These are phyloP conservation scores for Aspergillus nidulans DNA, from an alignment of 495 filamentous ascomycete species.

Conservation along the genomic window DNA sequence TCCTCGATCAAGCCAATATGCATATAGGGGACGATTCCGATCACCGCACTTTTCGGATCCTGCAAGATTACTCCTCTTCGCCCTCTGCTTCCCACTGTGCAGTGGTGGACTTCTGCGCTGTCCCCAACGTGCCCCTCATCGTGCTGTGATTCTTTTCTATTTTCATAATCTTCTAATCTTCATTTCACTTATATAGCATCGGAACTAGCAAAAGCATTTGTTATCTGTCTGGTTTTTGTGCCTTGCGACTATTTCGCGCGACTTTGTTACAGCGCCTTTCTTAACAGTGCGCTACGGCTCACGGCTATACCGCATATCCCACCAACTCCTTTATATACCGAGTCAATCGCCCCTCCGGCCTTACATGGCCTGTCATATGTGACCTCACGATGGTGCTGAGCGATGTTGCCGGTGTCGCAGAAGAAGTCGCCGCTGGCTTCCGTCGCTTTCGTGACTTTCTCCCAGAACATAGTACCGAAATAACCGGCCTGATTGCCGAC, in stretches of 20 bases:
- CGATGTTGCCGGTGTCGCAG: constrained; percentile 44
- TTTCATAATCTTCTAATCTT: not conserved
- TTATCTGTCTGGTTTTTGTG: not conserved
- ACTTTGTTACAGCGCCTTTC: not conserved
- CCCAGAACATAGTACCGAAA: constrained; percentile 49
- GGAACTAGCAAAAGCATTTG: not conserved
- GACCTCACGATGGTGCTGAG: constrained; percentile 41
- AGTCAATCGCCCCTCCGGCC: not conserved
- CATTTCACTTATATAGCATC: constrained; percentile 1
- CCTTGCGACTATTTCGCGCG: not conserved
- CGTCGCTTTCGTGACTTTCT: constrained; percentile 47
- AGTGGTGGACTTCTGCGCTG: constrained; percentile 17
- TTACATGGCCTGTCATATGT: constrained; percentile 17
- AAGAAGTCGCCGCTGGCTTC: constrained; percentile 52
- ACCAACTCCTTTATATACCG: not conserved
- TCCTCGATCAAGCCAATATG: constrained; percentile 14
- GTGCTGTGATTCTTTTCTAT: not conserved
- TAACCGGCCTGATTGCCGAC: constrained; percentile 50
- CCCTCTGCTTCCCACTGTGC: constrained; percentile 10
- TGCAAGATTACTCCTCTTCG: constrained; percentile 1
- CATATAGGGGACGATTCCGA: constrained; percentile 16
- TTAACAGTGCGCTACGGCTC: not conserved
- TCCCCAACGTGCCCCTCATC: constrained; percentile 16
- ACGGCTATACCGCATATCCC: not conserved
- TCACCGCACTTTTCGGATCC: constrained; percentile 13